Evolutionary conservation across 148 eudicot genomes (phyloP).

Genomic region (Vaccinium macrocarpon): DNA sequence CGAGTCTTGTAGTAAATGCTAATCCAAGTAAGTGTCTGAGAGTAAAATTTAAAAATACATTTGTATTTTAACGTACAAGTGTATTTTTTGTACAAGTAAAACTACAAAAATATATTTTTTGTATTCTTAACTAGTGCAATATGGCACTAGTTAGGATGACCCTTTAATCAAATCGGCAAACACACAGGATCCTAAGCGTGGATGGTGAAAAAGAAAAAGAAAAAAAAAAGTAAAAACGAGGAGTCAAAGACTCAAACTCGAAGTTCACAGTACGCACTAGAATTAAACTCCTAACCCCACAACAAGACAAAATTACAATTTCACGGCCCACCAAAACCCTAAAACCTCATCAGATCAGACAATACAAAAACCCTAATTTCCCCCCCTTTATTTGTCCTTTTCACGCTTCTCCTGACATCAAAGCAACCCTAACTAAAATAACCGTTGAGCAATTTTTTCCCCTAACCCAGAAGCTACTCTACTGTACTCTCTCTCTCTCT

Average conservation of each 20-base stretch:
- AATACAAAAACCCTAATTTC: slow-evolving; percentile 18
- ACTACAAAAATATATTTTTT: too few species aligned
- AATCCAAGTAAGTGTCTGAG: too few species aligned
- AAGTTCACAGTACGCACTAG: too few species aligned
- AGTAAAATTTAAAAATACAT: too few species aligned
- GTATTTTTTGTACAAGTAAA: too few species aligned
- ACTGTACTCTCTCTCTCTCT: slow-evolving; percentile 18
- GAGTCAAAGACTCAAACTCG: not conserved
- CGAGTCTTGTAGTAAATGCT: too few species aligned
- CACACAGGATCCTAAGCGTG: too few species aligned
- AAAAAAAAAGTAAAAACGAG: too few species aligned
- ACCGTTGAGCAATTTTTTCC: not conserved
- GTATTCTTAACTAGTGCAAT: too few species aligned
- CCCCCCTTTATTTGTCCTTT: not conserved
- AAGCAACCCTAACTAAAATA: slow-evolving; percentile 16
- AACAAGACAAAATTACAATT: not conserved
- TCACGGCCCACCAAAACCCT: slow-evolving; percentile 19
- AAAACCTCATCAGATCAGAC: not conserved
- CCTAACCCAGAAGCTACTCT: slow-evolving; percentile 11
- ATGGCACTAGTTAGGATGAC: too few species aligned
- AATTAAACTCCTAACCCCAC: not conserved
- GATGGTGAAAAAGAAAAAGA: not conserved
- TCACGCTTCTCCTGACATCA: slow-evolving; percentile 16
- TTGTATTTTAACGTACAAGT: too few species aligned
- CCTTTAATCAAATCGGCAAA: too few species aligned